Base-by-base conservation (phyloP, 2,329 filamentous ascomycete genomes). In the Raffaelea albimanens region DNA sequence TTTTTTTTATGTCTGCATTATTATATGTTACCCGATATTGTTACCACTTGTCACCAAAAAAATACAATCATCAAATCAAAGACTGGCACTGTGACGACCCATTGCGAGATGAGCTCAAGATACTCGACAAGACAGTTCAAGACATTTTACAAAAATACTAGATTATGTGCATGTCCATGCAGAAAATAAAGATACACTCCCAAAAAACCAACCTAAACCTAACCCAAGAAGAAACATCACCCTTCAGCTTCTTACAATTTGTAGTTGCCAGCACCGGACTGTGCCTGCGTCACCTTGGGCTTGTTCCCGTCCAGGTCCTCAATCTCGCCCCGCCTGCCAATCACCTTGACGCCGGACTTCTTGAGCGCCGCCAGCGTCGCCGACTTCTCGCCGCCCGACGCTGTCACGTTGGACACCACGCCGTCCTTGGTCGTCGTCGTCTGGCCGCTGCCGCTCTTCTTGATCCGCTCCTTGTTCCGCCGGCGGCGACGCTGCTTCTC, bases 281-380 rank as follows among this genome's bases (percentile, higher is more conserved):
- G 62, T n/a, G 66, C 61, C 60, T 69, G 73, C 33, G 64, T 66
- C 40, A 66, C 71, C 63, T 73, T 73, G 40, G 84, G 75, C 69
- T 86, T 84, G 59, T 85, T 87, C 25, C 90, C 90, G 56, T 93
- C 82, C 31, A 95, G 76, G 67, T 94, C 85, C 18, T 83, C 83
- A 47, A 95, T 69, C 64, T 90, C 83, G 45, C 91, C 91, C 71
- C 87, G 90, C 67, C 85, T 86, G 53, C 89, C 90, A 67, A 96
- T 93, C 51, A 97, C 78, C 73, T 85, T 91, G 57, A 96, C 91
- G 51, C 87, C 87, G 45, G 87, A 89, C 75, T 85, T 65, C 58
- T 64, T 68, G 44, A 70, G 63, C 44, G 72, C 67, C 5, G 63
- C 67, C 44, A 75, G 57, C 20, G 69, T 72, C 16, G 50, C 47